Evolutionary conservation across 202 grass and related monocot genomes (phyloP).

Genomic region (Setaria viridis): DNA sequence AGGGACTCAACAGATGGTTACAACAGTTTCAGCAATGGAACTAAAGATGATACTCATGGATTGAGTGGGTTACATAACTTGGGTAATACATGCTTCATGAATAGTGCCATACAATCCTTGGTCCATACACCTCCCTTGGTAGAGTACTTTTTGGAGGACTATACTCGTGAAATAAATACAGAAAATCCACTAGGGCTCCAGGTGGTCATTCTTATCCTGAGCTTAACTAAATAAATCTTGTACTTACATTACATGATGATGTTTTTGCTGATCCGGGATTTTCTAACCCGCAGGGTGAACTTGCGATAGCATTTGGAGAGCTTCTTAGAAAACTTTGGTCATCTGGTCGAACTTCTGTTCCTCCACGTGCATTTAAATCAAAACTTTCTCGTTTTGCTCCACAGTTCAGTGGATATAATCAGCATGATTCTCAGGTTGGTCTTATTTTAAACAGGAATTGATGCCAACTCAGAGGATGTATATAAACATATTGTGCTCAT

Average conservation of each 20-base stretch:
- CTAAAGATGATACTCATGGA: slow-evolving; percentile 71
- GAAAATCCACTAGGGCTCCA: slow-evolving; percentile 99
- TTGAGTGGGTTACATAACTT: slow-evolving; percentile 93
- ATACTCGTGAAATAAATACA: slow-evolving; percentile 84
- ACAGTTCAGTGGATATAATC: slow-evolving; percentile 99
- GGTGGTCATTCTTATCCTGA: slow-evolving; percentile 47
- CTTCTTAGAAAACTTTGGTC: slow-evolving; percentile 91
- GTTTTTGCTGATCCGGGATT: slow-evolving; percentile 10
- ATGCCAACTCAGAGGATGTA: slow-evolving; percentile 11
- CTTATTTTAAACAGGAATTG: slow-evolving; percentile 6
- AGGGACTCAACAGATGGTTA: slow-evolving; percentile 68
- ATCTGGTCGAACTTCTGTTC: slow-evolving; percentile 74
- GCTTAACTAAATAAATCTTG: background rate
- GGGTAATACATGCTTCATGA: slow-evolving; percentile 99
- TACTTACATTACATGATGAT: background rate
- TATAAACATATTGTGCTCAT: background rate
- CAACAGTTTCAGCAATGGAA: slow-evolving; percentile 67
- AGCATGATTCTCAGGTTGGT: slow-evolving; percentile 99
- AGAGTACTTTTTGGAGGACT: slow-evolving; percentile 88
- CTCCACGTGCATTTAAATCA: slow-evolving; percentile 86
- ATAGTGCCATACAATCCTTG: slow-evolving; percentile 91
- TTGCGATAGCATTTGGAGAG: slow-evolving; percentile 91
- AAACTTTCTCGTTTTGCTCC: slow-evolving; percentile 97
- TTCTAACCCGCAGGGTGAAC: slow-evolving; percentile 74
- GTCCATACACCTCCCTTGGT: slow-evolving; percentile 93